Percentiles rank a stretch among this genome's conserved stretches.
phyloP scores from a whole-genome alignment of 306 rosid species.

The Citrullus amarus region DNA sequence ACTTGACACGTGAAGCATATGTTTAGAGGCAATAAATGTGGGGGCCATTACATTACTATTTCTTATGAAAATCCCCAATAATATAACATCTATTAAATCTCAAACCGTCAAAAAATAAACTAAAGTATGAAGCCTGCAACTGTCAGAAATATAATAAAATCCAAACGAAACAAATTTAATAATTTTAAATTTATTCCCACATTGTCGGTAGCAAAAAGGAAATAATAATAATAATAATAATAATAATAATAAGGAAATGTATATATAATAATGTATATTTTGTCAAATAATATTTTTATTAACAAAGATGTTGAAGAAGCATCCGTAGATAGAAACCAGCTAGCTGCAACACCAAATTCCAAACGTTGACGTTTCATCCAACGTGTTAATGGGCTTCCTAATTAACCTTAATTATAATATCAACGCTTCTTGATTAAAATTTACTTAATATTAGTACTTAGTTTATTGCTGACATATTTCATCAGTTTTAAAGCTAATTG shows the following conservation, averaged over 20 bases:
- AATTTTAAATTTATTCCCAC: not conserved
- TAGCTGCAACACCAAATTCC: not conserved
- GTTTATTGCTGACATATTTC: not conserved
- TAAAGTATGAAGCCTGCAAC: not conserved
- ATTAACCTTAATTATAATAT: not conserved
- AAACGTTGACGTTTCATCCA: conserved; percentile 6
- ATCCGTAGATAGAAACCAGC: not conserved
- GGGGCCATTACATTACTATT: not conserved
- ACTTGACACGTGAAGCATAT: not conserved
- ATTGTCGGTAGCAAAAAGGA: not conserved
- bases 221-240: no score
- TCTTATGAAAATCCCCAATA: not conserved
- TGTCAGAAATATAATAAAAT: not conserved
- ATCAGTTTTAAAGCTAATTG: not conserved
- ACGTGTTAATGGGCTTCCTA: not conserved
- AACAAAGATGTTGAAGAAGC: not conserved
- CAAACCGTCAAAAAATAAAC: not conserved
- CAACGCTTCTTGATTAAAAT: not conserved
- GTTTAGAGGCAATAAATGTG: not conserved
- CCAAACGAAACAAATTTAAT: not conserved
- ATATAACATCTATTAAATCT: not conserved
- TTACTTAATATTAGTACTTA: not conserved
- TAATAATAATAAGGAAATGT: not conserved
- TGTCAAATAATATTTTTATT: not conserved
- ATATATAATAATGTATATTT: not conserved